A percentile compares a stretch with the other conserved stretches of the same genome.
phyloP scores from a whole-genome alignment of 2,329 filamentous ascomycete species.

The Penicillium occitanis region DNA sequence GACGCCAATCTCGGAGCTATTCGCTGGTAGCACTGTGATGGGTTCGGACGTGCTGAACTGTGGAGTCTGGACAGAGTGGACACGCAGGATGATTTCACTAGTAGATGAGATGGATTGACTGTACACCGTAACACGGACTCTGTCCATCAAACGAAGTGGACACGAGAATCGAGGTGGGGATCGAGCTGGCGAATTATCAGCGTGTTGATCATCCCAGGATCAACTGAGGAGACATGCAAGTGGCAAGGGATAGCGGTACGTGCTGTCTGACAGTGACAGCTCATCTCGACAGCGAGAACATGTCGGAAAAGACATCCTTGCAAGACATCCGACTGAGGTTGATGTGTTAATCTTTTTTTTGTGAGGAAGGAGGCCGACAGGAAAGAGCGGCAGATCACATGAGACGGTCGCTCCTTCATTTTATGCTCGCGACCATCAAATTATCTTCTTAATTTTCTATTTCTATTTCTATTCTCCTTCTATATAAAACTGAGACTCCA shows the following conservation, averaged over 20 bases:
- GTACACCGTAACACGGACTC: not conserved
- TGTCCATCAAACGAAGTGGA: not conserved
- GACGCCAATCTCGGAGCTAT: slow-evolving; percentile 11
- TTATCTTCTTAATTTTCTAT: not conserved
- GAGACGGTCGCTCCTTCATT: not conserved
- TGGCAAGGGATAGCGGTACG: not conserved
- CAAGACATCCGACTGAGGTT: too few species aligned
- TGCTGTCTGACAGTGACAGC: not conserved
- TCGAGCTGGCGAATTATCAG: not conserved
- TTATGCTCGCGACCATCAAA: not conserved
- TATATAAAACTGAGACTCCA: slow-evolving; percentile 37
- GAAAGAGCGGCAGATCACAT: not conserved
- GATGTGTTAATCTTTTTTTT: too few species aligned
- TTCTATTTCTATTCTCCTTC: not conserved
- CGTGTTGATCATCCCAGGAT: not conserved
- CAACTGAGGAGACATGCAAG: not conserved
- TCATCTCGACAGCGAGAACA: too few species aligned
- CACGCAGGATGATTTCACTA: not conserved
- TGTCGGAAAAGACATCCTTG: too few species aligned
- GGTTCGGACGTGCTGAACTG: not conserved
- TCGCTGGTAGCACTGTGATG: slow-evolving; percentile 6
- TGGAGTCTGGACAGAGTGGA: not conserved
- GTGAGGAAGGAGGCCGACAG: too few species aligned
- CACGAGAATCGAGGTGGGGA: not conserved
- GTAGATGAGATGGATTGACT: not conserved